A percentile compares a stretch with the other conserved stretches of the same genome.
Evolutionary conservation across 2,329 filamentous ascomycete genomes (phyloP).

Genomic region (Pseudofabraea citricarpa): DNA sequence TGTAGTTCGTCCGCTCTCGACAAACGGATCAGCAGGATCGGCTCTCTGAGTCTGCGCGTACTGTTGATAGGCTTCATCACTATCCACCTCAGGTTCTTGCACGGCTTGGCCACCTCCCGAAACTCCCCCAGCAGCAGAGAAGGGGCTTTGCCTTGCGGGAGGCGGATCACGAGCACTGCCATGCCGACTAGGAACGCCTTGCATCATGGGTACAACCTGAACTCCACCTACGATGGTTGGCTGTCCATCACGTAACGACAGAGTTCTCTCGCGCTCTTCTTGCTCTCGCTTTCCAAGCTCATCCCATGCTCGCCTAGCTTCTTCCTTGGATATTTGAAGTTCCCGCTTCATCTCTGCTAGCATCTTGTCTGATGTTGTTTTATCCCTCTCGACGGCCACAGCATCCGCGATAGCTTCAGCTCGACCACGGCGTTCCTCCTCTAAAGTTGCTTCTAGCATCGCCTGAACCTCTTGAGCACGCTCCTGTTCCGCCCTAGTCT

Average conservation of each 20-base stretch:
- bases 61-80: conserved; percentile 21
- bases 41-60: conserved; percentile 32
- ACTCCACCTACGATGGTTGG: conserved; percentile 89
- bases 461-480: conserved; percentile 76
- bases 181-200: conserved; percentile 56
- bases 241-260: conserved; percentile 79
- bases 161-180: conserved; percentile 36
- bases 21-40: conserved; percentile 62
- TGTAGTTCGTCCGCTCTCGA: conserved; percentile 34
- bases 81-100: conserved; percentile 18
- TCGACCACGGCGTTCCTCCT: conserved; percentile 66
- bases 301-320: conserved; percentile 94
- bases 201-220: conserved; percentile 90
- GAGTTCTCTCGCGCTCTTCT: conserved; percentile 82
- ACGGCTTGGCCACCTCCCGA: conserved; percentile 10
- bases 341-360: conserved; percentile 91
- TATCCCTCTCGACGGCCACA: conserved; percentile 64
- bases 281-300: conserved; percentile 90
- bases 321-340: conserved; percentile 90
- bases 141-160: conserved; percentile 39
- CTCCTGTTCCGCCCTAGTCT: conserved; percentile 85
- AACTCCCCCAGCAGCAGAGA: conserved; percentile 27
- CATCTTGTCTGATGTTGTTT: conserved; percentile 66
- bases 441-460: conserved; percentile 71
- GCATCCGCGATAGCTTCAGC: conserved; percentile 63